Conservation (phyloP, 2,329 filamentous ascomycete genomes). For the Thermothelomyces thermophilus region DNA sequence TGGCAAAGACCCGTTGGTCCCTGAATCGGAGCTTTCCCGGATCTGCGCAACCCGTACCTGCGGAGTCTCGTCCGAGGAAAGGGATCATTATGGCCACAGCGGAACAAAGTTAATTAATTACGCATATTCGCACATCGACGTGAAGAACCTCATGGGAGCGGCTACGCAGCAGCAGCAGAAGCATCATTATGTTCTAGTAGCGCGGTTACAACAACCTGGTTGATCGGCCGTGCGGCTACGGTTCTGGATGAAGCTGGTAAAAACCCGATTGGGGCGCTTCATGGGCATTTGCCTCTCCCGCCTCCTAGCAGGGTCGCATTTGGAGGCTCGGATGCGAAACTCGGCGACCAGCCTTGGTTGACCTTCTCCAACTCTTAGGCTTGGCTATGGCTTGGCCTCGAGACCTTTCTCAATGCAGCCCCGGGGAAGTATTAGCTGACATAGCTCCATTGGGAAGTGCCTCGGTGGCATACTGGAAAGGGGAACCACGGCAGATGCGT, state of each 20-base stretch:
- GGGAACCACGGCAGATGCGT: not conserved
- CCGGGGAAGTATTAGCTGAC: not conserved
- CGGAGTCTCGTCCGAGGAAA: too few relatives aligned
- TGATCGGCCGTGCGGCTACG: too few relatives aligned
- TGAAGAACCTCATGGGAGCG: too few relatives aligned
- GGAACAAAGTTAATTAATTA: too few relatives aligned
- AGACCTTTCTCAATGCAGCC: constrained; percentile 2
- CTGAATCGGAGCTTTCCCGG: too few relatives aligned
- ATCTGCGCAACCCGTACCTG: too few relatives aligned
- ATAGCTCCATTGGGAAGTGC: constrained; percentile 7
- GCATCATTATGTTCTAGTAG: too few relatives aligned
- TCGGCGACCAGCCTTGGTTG: not conserved
- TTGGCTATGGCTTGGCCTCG: not conserved
- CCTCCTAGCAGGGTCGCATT: not conserved
- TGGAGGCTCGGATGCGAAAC: constrained; percentile 1
- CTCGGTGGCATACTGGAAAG: not conserved
- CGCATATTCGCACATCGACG: too few relatives aligned
- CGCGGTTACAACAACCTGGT: too few relatives aligned
- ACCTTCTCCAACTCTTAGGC: not conserved
- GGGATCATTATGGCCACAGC: too few relatives aligned
- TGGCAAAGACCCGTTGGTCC: too few relatives aligned
- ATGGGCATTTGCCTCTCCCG: not conserved
- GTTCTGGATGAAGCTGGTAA: not conserved
- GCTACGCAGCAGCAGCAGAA: too few relatives aligned
- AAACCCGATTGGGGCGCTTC: constrained; percentile 11